Percentiles rank a stretch among this genome's conserved stretches.
Conservation (phyloP, 208 protist genomes). For the Acanthamoeba culbertsoni region DNA sequence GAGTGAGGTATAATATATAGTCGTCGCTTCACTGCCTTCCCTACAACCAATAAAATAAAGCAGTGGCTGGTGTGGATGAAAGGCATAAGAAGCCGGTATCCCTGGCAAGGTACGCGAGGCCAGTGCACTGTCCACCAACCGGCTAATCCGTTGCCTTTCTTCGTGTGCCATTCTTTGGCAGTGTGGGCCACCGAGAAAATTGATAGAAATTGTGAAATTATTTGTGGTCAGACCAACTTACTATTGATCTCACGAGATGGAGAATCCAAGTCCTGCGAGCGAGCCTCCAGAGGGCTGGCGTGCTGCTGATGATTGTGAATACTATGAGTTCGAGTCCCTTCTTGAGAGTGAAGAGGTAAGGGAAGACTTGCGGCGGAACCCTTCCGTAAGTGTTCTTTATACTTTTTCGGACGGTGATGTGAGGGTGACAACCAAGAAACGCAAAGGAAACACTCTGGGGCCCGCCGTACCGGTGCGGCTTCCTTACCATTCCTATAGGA, state of each 20-base stretch:
- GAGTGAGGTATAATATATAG: not conserved
- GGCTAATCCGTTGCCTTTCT: not conserved
- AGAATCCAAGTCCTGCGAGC: too few relatives aligned
- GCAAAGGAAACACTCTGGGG: not conserved
- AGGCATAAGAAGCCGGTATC: not conserved
- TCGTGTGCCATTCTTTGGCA: not conserved
- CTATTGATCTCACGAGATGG: not conserved
- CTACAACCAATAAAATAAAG: constrained; percentile 1
- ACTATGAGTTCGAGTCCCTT: not conserved
- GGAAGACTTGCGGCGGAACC: constrained; percentile 8
- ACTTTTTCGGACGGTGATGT: constrained; percentile 12
- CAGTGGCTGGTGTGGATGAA: not conserved
- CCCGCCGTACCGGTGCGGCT: not conserved
- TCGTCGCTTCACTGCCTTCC: not conserved
- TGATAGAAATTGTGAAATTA: not conserved
- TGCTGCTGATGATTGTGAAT: not conserved
- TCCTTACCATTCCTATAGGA: not conserved
- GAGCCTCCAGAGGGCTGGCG: not conserved
- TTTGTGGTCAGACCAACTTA: not conserved
- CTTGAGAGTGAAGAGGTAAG: not conserved
- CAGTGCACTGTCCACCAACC: not conserved
- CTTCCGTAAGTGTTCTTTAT: not conserved
- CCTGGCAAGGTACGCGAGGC: not conserved
- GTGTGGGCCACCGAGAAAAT: not conserved
- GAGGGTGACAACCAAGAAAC: not conserved